These are phyloP conservation scores for Metschnikowia bowlesiae DNA, from an alignment of 805 yeast genomes.

Conservation along the genomic window DNA sequence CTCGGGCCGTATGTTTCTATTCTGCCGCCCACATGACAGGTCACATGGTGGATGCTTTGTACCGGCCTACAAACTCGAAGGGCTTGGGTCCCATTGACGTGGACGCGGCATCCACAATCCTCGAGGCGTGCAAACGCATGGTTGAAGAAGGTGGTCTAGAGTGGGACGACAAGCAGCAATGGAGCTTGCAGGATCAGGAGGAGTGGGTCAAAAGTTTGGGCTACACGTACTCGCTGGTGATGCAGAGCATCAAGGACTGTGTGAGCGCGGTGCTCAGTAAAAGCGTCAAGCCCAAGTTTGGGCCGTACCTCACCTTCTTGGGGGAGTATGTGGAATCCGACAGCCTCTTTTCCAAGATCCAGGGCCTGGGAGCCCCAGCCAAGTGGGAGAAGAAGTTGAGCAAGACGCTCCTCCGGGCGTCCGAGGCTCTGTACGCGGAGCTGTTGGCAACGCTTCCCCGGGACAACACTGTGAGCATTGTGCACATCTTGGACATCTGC, in stretches of 20 bases:
- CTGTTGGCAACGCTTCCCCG: conserved; percentile 52
- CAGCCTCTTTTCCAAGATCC: conserved; percentile 33
- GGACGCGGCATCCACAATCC: conserved; percentile 21
- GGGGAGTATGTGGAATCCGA: conserved; percentile 50
- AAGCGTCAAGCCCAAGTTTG: conserved; percentile 52
- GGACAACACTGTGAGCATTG: conserved; percentile 46
- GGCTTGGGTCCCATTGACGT: conserved; percentile 32
- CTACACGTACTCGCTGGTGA: conserved; percentile 42
- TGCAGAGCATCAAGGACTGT: conserved; percentile 41
- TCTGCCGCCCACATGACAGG: conserved; percentile 43
- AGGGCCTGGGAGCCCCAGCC: conserved; percentile 34
- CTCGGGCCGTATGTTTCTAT: conserved; percentile 47
- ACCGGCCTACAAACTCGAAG: conserved; percentile 11
- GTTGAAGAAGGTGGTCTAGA: conserved; percentile 29
- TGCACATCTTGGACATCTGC: conserved; percentile 55
- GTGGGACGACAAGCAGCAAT: conserved; percentile 28
- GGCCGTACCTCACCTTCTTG: conserved; percentile 46
- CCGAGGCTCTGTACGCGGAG: conserved; percentile 38
- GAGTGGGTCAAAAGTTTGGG: conserved; percentile 47
- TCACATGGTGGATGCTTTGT: conserved; percentile 26
- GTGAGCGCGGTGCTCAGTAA: conserved; percentile 39
- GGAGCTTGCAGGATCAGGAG: conserved; percentile 44
- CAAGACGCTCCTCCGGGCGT: conserved; percentile 30
- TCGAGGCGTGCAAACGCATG: conserved; percentile 26
- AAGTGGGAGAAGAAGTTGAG: conserved; percentile 44